Evolutionary conservation across 768 basidiomycete genomes (phyloP).

Genomic region (Amanita rimosa): DNA sequence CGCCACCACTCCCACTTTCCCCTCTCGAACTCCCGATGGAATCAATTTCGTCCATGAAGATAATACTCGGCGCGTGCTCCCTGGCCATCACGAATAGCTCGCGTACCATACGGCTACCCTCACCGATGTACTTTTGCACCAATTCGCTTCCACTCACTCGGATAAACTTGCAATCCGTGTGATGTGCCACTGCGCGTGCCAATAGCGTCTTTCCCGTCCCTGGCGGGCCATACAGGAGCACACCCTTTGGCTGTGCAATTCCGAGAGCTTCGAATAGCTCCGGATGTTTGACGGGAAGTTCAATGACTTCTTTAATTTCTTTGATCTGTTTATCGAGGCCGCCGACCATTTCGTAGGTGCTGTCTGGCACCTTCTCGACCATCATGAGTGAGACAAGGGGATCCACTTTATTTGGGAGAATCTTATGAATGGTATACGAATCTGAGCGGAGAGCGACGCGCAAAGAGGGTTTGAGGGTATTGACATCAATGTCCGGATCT

Average conservation of each 20-base stretch:
- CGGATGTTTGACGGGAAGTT: constrained; percentile 94
- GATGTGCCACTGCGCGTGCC: constrained; percentile 92
- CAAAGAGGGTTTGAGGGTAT: constrained; percentile 68
- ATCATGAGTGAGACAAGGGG: constrained; percentile 99
- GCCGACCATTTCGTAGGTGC: constrained; percentile 99
- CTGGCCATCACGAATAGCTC: constrained; percentile 98
- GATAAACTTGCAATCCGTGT: constrained; percentile 97
- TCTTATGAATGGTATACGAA: constrained; percentile 93
- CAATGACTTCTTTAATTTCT: constrained; percentile 95
- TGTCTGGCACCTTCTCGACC: constrained; percentile 99
- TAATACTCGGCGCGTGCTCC: constrained; percentile 95
- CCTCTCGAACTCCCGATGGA: constrained; percentile 92
- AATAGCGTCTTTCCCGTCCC: constrained; percentile 95
- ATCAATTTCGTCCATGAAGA: constrained; percentile 99
- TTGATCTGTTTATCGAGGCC: constrained; percentile 99
- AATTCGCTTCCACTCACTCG: constrained; percentile 89
- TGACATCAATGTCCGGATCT: constrained; percentile 76
- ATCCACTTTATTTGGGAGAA: constrained; percentile 95
- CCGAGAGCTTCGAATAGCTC: constrained; percentile 94
- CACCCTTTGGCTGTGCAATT: constrained; percentile 96
- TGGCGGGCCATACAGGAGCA: constrained; percentile 89
- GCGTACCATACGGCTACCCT: constrained; percentile 92
- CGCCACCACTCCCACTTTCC: constrained; percentile 82
- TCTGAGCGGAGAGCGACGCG: constrained; percentile 95
- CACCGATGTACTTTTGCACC: constrained; percentile 98